Conservation (phyloP, 768 basidiomycete genomes). For the Candolleomyces eurysporus region DNA sequence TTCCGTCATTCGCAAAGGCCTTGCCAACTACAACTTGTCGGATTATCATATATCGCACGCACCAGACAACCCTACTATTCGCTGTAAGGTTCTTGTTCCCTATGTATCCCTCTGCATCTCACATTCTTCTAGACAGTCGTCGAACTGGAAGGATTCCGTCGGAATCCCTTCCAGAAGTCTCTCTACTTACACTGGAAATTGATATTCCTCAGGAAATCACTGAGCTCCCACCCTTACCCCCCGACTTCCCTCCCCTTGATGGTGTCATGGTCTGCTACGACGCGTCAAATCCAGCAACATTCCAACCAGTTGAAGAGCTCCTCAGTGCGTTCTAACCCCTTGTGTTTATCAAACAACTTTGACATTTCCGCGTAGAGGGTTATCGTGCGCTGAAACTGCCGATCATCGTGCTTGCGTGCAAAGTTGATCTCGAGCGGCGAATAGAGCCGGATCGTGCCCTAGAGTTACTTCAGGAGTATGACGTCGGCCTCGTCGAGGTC, state of each 20-base stretch:
- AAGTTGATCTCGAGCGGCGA: constrained; percentile 64
- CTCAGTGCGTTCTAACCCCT: constrained; percentile 55
- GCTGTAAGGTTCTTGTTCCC: constrained; percentile 14
- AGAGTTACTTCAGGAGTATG: constrained; percentile 54
- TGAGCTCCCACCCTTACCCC: constrained; percentile 22
- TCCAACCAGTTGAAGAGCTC: constrained; percentile 62
- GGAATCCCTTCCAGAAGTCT: constrained; percentile 31
- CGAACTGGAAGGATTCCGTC: constrained; percentile 20
- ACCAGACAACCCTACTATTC: constrained; percentile 11
- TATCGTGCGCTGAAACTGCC: constrained; percentile 59
- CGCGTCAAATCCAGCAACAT: constrained; percentile 58
- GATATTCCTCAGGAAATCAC: constrained; percentile 40
- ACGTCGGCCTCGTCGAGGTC: constrained; percentile 79
- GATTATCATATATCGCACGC: constrained; percentile 36
- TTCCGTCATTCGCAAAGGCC: constrained; percentile 72
- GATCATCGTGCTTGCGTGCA: constrained; percentile 81
- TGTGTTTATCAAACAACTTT: background rate
- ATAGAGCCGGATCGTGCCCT: constrained; percentile 57
- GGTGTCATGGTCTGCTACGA: constrained; percentile 89
- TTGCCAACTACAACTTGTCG: constrained; percentile 57
- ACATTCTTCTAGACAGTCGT: constrained; percentile 25
- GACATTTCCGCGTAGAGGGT: constrained; percentile 40
- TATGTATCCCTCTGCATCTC: constrained; percentile 1
- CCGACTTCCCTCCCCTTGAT: constrained; percentile 55
- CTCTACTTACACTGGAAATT: constrained; percentile 54